These are phyloP conservation scores for Monosporozyma solicola DNA, from an alignment of 805 yeast genomes.

Conservation along the genomic window DNA sequence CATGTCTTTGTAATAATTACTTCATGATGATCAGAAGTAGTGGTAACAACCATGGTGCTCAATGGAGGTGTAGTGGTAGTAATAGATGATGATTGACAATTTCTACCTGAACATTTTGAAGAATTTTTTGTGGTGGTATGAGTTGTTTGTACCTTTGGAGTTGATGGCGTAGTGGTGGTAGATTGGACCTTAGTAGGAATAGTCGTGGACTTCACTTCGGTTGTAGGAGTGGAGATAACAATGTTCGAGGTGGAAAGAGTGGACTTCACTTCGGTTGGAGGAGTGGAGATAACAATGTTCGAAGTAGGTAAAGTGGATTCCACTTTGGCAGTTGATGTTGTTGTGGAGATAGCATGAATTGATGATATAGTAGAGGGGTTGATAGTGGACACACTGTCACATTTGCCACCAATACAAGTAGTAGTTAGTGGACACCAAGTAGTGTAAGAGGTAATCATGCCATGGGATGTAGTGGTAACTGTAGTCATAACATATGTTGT, in stretches of 20 bases:
- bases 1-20: conserved; percentile 2
- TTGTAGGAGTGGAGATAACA: background rate
- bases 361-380: conserved; percentile 9
- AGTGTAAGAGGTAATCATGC: conserved; percentile 22
- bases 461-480: conserved; percentile 18
- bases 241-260: background rate
- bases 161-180: background rate
- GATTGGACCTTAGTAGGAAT: background rate
- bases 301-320: background rate
- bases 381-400: background rate
- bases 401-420: background rate
- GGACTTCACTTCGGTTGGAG: background rate
- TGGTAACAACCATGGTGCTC: background rate
- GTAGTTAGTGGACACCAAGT: conserved; percentile 22
- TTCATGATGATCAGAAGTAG: background rate
- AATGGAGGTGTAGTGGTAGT: background rate
- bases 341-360: conserved; percentile 14
- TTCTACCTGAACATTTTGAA: background rate
- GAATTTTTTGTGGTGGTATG: background rate
- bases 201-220: background rate
- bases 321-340: background rate
- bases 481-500: conserved; percentile 5
- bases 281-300: background rate
- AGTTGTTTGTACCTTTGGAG: background rate
- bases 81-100: background rate